Evolutionary conservation across 2,329 filamentous ascomycete genomes (phyloP).

Genomic region (Cytospora mali): DNA sequence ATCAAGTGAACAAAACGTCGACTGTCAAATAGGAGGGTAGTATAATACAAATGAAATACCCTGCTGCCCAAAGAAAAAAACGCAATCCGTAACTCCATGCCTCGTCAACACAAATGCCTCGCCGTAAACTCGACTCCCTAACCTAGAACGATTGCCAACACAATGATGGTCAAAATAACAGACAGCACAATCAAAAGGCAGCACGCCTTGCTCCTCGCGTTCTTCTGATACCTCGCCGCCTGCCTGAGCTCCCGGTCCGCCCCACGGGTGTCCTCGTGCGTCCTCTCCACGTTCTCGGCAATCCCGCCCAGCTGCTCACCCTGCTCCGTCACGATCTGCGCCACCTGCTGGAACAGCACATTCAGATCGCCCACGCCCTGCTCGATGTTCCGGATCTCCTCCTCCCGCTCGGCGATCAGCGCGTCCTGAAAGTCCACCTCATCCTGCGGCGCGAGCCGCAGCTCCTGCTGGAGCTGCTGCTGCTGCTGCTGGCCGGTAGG

Average conservation of each 20-base stretch:
- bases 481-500: constrained; percentile 56
- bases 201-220: constrained; percentile 90
- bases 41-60: constrained; percentile 4
- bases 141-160: constrained; percentile 82
- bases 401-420: constrained; percentile 92
- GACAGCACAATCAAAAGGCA: constrained; percentile 87
- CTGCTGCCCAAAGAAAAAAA: constrained; percentile 11
- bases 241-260: constrained; percentile 84
- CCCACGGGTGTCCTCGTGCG: constrained; percentile 77
- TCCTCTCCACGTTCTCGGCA: constrained; percentile 82
- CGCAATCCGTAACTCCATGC: constrained; percentile 8
- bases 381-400: constrained; percentile 96
- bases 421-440: constrained; percentile 98
- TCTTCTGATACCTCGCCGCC: constrained; percentile 91
- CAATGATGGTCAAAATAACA: constrained; percentile 85
- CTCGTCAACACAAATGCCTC: constrained; percentile 17
- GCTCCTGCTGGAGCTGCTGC: constrained; percentile 72
- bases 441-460: constrained; percentile 83
- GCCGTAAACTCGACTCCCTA: constrained; percentile 39
- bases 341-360: constrained; percentile 96
- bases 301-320: constrained; percentile 87
- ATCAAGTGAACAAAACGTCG: background rate
- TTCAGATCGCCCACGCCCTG: constrained; percentile 95
- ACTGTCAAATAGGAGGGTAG: background rate
- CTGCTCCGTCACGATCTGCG: constrained; percentile 94